Percentiles rank a stretch among this genome's conserved stretches.
Conservation (phyloP, 768 basidiomycete species). For the Tephrocybe sp. region DNA sequence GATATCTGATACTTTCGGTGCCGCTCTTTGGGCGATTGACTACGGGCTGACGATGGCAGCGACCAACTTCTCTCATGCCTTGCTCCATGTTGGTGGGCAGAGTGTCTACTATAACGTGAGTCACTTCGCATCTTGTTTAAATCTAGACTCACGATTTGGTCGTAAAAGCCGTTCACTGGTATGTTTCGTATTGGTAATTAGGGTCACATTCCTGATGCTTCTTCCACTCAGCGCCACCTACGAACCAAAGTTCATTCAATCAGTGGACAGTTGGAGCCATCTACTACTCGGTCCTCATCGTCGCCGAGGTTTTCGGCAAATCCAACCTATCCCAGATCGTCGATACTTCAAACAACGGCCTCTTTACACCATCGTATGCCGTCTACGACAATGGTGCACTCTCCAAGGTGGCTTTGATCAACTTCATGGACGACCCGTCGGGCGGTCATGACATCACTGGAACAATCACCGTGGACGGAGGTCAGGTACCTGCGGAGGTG, state of each 20-base stretch:
- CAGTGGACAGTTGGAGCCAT: conserved; percentile 75
- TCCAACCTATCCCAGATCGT: conserved; percentile 62
- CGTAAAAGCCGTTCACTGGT: conserved; percentile 55
- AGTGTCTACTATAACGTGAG: conserved; percentile 66
- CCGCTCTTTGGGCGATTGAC: conserved; percentile 64
- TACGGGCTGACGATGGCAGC: conserved; percentile 63
- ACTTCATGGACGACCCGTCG: conserved; percentile 61
- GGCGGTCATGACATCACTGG: conserved; percentile 55
- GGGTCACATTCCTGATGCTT: neutral
- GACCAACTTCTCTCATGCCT: conserved; percentile 51
- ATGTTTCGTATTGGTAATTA: conserved; percentile 12
- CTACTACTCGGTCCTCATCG: conserved; percentile 70
- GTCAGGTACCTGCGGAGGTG: conserved; percentile 44
- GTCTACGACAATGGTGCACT: conserved; percentile 73
- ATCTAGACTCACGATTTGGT: conserved; percentile 9
- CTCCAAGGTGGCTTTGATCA: conserved; percentile 65
- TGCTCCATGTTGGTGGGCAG: conserved; percentile 65
- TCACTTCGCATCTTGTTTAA: conserved; percentile 24
- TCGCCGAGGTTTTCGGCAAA: conserved; percentile 70
- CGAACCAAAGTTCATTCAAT: conserved; percentile 52
- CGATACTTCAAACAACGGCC: conserved; percentile 55
- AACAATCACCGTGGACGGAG: conserved; percentile 45
- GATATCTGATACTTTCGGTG: conserved; percentile 59
- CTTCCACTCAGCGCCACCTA: conserved; percentile 36
- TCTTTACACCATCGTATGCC: conserved; percentile 64